Evolutionary conservation across 2,329 filamentous ascomycete genomes (phyloP).

Genomic region (Cytospora mali): DNA sequence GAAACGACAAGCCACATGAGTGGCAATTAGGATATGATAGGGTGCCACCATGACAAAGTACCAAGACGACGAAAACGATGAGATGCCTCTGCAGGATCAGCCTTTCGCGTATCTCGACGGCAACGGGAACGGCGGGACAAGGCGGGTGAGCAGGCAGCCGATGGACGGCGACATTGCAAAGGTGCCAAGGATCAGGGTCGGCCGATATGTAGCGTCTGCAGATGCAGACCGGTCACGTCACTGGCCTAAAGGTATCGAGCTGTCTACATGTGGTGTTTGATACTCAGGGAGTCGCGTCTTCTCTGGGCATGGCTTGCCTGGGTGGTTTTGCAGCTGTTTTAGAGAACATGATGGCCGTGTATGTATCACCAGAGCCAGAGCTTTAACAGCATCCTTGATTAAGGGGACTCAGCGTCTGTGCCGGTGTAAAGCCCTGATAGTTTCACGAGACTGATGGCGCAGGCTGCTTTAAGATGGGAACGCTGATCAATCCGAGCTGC

Average conservation of each 20-base stretch:
- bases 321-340: background rate
- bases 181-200: background rate
- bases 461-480: background rate
- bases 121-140: conserved; percentile 15
- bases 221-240: conserved; percentile 4
- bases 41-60: conserved; percentile 2
- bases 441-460: background rate
- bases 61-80: conserved; percentile 20
- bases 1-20: conserved; percentile 15
- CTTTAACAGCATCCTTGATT: background rate
- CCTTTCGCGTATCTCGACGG: conserved; percentile 28
- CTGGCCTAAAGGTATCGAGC: background rate
- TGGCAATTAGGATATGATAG: background rate
- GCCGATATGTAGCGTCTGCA: background rate
- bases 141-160: conserved; percentile 15
- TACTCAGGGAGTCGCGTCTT: background rate
- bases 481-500: background rate
- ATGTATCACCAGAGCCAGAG: background rate
- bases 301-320: background rate
- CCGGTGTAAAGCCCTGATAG: background rate
- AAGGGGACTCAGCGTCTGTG: background rate
- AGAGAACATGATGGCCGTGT: background rate
- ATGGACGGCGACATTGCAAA: no score
- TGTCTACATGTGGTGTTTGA: background rate
- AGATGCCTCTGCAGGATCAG: conserved; percentile 27